phyloP scores from a whole-genome alignment of 345 rosid genomes.

The Citrus trifoliata region DNA sequence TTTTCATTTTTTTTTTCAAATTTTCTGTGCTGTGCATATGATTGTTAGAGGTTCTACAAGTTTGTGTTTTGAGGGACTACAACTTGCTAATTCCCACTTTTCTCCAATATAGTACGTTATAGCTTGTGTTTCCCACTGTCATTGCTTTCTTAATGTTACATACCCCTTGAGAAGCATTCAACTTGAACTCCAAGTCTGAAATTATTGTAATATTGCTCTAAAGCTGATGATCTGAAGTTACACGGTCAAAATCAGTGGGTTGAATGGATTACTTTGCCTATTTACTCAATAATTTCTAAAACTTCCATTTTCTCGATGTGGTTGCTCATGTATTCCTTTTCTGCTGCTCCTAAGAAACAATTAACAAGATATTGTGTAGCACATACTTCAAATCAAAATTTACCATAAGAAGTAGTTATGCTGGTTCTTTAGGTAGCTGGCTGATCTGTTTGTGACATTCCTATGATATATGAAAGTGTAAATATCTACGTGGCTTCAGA shows the following conservation, averaged over 20 bases:
- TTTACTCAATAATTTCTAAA: not conserved
- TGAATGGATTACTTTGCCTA: not conserved
- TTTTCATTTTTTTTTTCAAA: not conserved
- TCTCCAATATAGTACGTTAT: not conserved
- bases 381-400: not conserved
- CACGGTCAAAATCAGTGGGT: not conserved
- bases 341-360: not conserved
- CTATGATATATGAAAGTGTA: not conserved
- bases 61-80: not conserved
- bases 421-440: not conserved
- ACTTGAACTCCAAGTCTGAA: not conserved
- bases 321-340: not conserved
- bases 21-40: not conserved
- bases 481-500: not conserved
- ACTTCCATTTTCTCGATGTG: not conserved
- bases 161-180: not conserved
- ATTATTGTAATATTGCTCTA: not conserved
- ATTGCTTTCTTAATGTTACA: not conserved
- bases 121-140: not conserved
- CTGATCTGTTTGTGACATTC: not conserved
- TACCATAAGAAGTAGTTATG: not conserved
- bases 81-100: not conserved
- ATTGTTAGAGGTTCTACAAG: not conserved
- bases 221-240: not conserved
- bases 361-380: not conserved